Evolutionary conservation across 768 basidiomycete species (phyloP).

Genomic region (Leccinum disarticulatum): DNA sequence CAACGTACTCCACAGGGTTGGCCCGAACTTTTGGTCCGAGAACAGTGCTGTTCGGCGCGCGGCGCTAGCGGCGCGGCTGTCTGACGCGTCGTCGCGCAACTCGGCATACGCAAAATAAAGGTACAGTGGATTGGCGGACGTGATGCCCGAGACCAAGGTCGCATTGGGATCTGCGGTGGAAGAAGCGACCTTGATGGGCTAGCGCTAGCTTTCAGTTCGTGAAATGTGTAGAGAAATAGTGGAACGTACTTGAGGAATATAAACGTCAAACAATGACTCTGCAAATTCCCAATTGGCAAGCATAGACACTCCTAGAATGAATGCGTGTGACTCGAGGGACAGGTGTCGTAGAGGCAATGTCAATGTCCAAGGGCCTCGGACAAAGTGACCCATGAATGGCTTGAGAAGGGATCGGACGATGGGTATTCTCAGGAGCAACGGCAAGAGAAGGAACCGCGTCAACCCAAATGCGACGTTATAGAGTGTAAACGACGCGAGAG

Average conservation of each 20-base stretch:
- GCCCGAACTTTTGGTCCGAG: conserved; percentile 64
- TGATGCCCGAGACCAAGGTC: conserved; percentile 62
- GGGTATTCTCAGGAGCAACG: conserved; percentile 55
- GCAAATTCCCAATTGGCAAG: conserved; percentile 63
- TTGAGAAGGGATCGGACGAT: conserved; percentile 48
- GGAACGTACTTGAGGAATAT: conserved; percentile 51
- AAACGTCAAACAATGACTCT: conserved; percentile 57
- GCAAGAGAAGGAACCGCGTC: conserved; percentile 46
- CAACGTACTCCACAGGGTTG: conserved; percentile 62
- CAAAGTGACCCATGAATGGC: conserved; percentile 65
- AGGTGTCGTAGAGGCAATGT: conserved; percentile 48
- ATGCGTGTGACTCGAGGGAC: conserved; percentile 46
- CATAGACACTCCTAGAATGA: conserved; percentile 52
- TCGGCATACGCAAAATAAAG: conserved; percentile 69
- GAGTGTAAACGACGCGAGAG: conserved; percentile 36
- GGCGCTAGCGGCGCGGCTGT: conserved; percentile 39
- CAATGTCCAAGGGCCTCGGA: conserved; percentile 55
- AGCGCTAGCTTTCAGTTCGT: conserved; percentile 2
- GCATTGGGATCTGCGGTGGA: conserved; percentile 51
- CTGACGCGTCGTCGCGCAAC: conserved; percentile 50
- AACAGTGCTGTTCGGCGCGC: conserved; percentile 57
- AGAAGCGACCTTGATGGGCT: conserved; percentile 50
- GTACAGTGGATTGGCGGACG: conserved; percentile 51
- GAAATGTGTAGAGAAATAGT: not conserved
- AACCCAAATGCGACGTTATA: conserved; percentile 49